These are phyloP conservation scores for Mitragyna speciosa DNA, from an alignment of 257 asterid genomes.

Conservation along the genomic window DNA sequence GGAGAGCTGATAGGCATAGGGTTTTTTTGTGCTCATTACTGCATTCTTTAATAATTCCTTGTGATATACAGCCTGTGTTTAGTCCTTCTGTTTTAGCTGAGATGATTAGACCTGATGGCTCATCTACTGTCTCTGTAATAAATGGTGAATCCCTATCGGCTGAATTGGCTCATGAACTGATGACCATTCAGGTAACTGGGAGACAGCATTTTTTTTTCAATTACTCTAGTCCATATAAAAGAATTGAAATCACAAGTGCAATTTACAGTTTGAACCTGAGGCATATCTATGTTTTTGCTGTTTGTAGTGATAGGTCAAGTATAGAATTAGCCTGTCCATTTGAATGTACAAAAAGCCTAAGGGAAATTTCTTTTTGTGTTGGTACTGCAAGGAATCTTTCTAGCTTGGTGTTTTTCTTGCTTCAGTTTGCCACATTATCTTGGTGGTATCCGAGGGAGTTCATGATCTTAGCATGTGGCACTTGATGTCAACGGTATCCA, in stretches of 20 bases:
- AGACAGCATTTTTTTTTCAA: neutral
- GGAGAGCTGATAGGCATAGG: neutral
- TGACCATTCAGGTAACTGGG: slow-evolving; percentile 82
- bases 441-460: slow-evolving; percentile 89
- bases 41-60: slow-evolving; percentile 6
- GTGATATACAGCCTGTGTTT: slow-evolving; percentile 74
- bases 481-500: slow-evolving; percentile 73
- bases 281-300: neutral
- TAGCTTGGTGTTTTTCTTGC: slow-evolving; percentile 95
- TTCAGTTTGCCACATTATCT: slow-evolving; percentile 71
- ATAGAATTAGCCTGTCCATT: neutral
- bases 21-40: neutral
- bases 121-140: slow-evolving; percentile 71
- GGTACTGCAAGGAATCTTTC: slow-evolving; percentile 66
- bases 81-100: slow-evolving; percentile 91
- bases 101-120: slow-evolving; percentile 91
- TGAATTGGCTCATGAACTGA: slow-evolving; percentile 88
- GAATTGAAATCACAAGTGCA: no score
- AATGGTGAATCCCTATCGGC: slow-evolving; percentile 82
- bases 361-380: slow-evolving; percentile 27
- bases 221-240: neutral
- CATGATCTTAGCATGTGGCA: slow-evolving; percentile 90
- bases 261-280: neutral
- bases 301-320: neutral
- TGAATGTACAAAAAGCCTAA: slow-evolving; percentile 9